A percentile compares a stretch with the other conserved stretches of the same genome.
These are phyloP conservation scores for Arabidopsis suecica DNA, from an alignment of 345 rosid species.

Conservation along the genomic window DNA sequence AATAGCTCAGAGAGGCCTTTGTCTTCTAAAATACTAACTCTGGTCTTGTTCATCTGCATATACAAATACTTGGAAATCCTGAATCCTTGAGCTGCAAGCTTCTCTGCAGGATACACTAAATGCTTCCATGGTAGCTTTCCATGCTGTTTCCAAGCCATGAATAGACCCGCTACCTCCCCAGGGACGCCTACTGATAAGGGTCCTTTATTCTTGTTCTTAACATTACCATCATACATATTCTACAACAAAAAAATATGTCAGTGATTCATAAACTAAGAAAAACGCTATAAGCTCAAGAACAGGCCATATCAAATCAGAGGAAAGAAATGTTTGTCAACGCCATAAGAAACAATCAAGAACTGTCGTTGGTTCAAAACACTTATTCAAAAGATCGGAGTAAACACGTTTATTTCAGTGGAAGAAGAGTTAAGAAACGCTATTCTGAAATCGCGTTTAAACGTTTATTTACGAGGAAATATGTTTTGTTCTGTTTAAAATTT, in stretches of 20 bases:
- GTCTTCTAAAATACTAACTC: slow-evolving; percentile 49
- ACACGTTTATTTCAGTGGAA: no score
- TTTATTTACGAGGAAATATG: no score
- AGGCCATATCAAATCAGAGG: neutral
- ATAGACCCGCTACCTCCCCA: slow-evolving; percentile 60
- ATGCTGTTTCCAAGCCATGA: slow-evolving; percentile 54
- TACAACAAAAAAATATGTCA: slow-evolving; percentile 23
- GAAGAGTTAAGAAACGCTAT: neutral
- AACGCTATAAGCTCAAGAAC: neutral
- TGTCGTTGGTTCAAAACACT: no score
- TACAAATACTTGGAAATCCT: slow-evolving; percentile 51
- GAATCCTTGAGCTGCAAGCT: slow-evolving; percentile 49
- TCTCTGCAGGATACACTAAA: slow-evolving; percentile 51
- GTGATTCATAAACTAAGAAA: neutral
- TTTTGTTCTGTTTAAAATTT: no score
- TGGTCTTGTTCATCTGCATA: slow-evolving; percentile 48
- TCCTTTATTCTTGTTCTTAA: slow-evolving; percentile 44
- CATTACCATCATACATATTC: slow-evolving; percentile 58
- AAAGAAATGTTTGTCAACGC: neutral
- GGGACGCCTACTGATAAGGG: slow-evolving; percentile 60
- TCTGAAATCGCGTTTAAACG: no score
- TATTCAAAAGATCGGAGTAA: neutral
- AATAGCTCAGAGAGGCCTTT: slow-evolving; percentile 46
- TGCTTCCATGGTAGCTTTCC: slow-evolving; percentile 58
- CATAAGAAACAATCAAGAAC: neutral